Evolutionary conservation across 1,284 basidiomycete species (phyloP), one percentile per base, ranked within the genome.

Genomic region (Amylostereum areolatum): DNA sequence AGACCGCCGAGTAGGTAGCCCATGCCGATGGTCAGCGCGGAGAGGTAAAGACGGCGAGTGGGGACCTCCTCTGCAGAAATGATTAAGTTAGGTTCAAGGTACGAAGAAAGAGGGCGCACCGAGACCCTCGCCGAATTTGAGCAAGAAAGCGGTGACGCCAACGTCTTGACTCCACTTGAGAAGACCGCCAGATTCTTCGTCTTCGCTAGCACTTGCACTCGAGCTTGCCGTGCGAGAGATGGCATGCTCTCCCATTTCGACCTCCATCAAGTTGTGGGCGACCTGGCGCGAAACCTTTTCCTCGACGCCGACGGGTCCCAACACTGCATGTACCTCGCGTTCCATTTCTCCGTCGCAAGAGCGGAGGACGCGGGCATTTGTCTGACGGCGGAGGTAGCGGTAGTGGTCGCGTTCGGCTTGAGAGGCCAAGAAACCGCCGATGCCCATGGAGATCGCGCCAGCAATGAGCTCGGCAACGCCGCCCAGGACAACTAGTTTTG

Each of bases 381-480:
- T 93, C 56, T 82, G 78, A 40, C 79, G 75, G 35, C 76, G 80
- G 37, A 90, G 80, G 69, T 89, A 96, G 52, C 86, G 87, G 69
- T 91, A 94, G 68, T 96, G 90, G 66, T 97, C 93, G 46, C 93
- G 82, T 67, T 99, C 96, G 35, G 96, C 90, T 67, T 98, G 92
- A 0, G 95, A 93, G 2, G 93, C 93, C 49, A 99, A 85, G 76
- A 96, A 97, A 27, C 96, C 96, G 50, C 96, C 96, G 45, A 98
- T 89, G 52, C 95, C 95, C 96, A 98, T 99, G 0, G 85, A 88
- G 54, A 98, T 92, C 7, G 93, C 90, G n/a, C 95, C 94, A 2
- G 93, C 92, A 52, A 94, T 90, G 55, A 97, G 83, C 66, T 97
- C 92, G 29, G 95, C 91, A 45, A 97, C 71, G 43, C 95, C 92